Base-by-base conservation (phyloP, 352 stramenopile genomes). In the Ochromonadaceae sp. region DNA sequence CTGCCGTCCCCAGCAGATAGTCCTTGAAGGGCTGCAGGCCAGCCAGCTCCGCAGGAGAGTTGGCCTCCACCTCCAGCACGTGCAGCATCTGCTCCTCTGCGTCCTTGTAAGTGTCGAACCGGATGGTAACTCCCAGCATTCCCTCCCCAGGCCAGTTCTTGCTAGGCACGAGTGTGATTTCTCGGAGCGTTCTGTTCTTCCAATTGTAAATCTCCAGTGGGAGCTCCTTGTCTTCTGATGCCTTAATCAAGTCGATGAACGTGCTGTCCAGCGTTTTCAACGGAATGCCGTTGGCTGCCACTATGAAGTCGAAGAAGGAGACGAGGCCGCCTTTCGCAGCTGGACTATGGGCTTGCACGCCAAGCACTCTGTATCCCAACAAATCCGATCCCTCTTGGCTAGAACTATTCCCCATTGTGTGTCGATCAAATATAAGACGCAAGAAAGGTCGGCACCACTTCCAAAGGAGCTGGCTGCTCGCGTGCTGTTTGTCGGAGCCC, bases 251-350 rank as follows among this genome's bases (percentile, higher is more conserved):
- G 67, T 92, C 83, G 76, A 93, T 91, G 28, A 93, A 79, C 47
- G 83, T 84, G 15, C 76, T 84, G 67, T 93, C 85, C 74, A 86
- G 50, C n/a, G 67, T 80, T 71, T 42, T 79, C 59, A 77, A 79
- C 70, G 50, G 79, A 10, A 86, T 59, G 20, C 71, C 72, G 65
- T 97, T 93, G 48, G 82, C 87, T 30, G 87, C 87, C 22, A 97
- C 79, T 62, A 98, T 91, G 74, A 98, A 97, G 77, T 97, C 91
- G 61, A 98, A 94, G 73, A 97, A 97, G 63, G 78, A 90, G 35
- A 97, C 89, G 38, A 98, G 86, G 43, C 90, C 90, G 25, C 87
- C 88, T 22, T 75, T 70, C 20, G 80, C 80, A 9, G 90, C 88
- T 0, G 91, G 91, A 42, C 81, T 93, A 63, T 93, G 79, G 36